Percentiles rank a stretch among this genome's conserved stretches.
Evolutionary conservation across 1,284 basidiomycete genomes (phyloP).

Genomic region (Jaminaea rosea): DNA sequence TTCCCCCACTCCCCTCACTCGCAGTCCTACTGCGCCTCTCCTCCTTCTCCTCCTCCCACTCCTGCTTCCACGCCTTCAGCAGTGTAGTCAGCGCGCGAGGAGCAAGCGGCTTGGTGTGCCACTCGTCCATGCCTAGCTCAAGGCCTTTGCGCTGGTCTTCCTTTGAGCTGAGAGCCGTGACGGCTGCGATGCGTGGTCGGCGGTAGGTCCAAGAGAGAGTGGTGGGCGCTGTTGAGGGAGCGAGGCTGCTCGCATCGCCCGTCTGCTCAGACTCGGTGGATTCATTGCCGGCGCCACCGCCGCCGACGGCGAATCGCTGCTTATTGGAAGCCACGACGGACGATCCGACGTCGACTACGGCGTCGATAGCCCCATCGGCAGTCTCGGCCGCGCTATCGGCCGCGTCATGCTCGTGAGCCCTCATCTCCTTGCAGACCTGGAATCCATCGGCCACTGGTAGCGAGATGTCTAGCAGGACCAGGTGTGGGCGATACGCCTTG

Average conservation of each 20-base stretch:
- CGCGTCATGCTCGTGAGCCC: constrained; percentile 11
- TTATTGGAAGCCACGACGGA: too few relatives aligned
- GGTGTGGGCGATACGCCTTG: constrained; percentile 18
- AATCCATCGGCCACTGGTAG: constrained; percentile 33
- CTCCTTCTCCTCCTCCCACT: constrained; percentile 9
- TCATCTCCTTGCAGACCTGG: constrained; percentile 28
- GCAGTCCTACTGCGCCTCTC: too few relatives aligned
- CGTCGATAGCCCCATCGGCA: too few relatives aligned
- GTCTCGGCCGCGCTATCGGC: too few relatives aligned
- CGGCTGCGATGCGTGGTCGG: constrained; percentile 24
- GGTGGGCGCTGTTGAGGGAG: neutral
- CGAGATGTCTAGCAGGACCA: constrained; percentile 36
- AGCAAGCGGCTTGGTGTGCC: constrained; percentile 33
- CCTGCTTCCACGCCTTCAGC: constrained; percentile 6
- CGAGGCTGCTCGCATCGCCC: too few relatives aligned
- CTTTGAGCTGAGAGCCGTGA: constrained; percentile 29
- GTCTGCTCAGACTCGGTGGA: too few relatives aligned
- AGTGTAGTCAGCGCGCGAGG: constrained; percentile 5
- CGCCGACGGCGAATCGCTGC: too few relatives aligned
- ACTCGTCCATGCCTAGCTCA: constrained; percentile 27
- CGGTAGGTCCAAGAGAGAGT: too few relatives aligned
- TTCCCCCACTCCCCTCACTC: too few relatives aligned
- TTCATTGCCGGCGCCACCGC: too few relatives aligned
- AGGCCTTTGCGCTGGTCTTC: constrained; percentile 26
- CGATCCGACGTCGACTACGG: too few relatives aligned